Evolutionary conservation across 176 grass and related monocot genomes (phyloP), one percentile per base, ranked within the genome.

Genomic region (Musa itinerans): DNA sequence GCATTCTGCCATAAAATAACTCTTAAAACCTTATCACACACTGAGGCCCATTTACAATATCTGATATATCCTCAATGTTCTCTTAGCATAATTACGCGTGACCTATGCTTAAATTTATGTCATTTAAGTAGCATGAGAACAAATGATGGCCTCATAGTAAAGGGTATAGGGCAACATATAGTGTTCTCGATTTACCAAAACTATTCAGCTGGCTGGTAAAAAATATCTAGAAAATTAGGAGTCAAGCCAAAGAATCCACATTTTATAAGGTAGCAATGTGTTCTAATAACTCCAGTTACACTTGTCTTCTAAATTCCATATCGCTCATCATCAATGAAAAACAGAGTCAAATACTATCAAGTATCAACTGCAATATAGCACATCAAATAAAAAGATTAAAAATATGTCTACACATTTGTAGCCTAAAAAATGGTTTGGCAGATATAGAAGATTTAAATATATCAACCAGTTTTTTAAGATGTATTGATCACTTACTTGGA

Each of bases 401-500:
- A 6, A 43, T 43, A 43, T 0, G 0, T 43, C 34, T 43, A 43
- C 5, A 17, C 57, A n/a, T 19, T n/a, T 61, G 16, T 7, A n/a
- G 57, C 7, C n/a, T n/a, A 20, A 64, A 25, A 20, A 16, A 22
- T 20, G 43, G 16, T 52, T 20, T 20, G 49, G 19, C 8, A 50
- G 15, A 52, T 51, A 52, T n/a, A 17, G 16, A 49, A 71, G 9
- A 50, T 52, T 16, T 71, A 16, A 25, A 25, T 8, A 24, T 26
- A 54, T 5, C n/a, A 19, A 25, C 0, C 51, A 9, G 16, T 49
- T 52, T 15, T 52, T 53, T 53, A 51, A 22, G 69, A 52, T 13
- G 51, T 53, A n/a, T 24, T 24, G 17, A 75, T 3, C 54, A 88
- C 93, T 56, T 85, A 99, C 95, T 78, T 91, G 90, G 65, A 94